Evolutionary conservation across 139 green algal species (phyloP).

Genomic region (Monoraphidium neglectum): DNA sequence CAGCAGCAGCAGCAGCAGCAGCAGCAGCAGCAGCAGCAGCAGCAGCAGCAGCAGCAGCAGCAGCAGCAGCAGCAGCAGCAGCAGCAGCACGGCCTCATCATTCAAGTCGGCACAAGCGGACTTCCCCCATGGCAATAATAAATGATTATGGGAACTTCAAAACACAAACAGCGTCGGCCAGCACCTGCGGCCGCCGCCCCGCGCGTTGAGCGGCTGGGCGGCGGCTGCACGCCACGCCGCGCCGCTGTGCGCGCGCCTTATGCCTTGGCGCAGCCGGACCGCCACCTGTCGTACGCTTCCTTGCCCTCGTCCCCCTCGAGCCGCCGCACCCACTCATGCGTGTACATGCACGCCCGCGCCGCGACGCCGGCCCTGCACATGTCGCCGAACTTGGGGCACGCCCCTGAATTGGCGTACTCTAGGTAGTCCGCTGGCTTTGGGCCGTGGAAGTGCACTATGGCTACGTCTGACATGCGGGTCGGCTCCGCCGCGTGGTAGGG

Average conservation of each 20-base stretch:
- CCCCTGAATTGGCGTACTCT: conserved; percentile 12
- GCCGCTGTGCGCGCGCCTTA: background rate
- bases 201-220: background rate
- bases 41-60: background rate
- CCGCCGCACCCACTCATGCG: too few relatives aligned
- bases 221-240: background rate
- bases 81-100: background rate
- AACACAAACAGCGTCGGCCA: background rate
- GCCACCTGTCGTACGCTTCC: too few relatives aligned
- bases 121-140: background rate
- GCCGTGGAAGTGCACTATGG: conserved; percentile 43
- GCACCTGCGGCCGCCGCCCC: background rate
- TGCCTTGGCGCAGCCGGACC: background rate
- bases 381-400: conserved; percentile 22
- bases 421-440: conserved; percentile 40
- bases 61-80: background rate
- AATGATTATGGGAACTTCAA: background rate
- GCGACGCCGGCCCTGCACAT: conserved; percentile 8
- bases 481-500: conserved; percentile 22
- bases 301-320: too few relatives aligned
- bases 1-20: background rate
- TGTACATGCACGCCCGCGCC: too few relatives aligned
- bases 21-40: background rate
- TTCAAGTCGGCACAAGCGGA: background rate
- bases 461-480: background rate